Evolutionary conservation across 2,329 filamentous ascomycete species (phyloP), one percentile per base, ranked within the genome.

Genomic region (Dendryphion nanum): DNA sequence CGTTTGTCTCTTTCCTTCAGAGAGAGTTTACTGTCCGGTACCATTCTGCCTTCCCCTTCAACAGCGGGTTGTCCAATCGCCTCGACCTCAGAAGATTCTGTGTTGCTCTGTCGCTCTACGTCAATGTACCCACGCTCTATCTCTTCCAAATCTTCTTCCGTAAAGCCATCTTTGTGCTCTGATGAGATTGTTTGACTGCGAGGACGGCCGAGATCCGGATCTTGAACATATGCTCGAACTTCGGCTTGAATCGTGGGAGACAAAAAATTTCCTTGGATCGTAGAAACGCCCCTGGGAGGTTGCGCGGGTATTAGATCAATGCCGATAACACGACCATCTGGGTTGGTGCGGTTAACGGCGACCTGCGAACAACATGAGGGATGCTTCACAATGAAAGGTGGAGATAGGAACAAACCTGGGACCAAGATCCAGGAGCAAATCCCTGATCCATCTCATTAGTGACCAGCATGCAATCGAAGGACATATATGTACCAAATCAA

Each of bases 231-330:
- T 4, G 81, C 75, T 61, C 85, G 83, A 26, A 95, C 83, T 63
- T 91, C 79, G 16, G 73, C 76, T 63, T 86, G 86, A n/a, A 96
- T 83, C 2, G 70, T 67, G 0, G 81, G 76, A 5, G 83, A 85
- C 28, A 97, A 73, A 50, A 98, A 97, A 63, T 98, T 87, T 33
- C 94, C 93, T 67, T 98, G 93, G 40, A 98, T 89, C 2, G 89
- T 89, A 18, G 87, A 90, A n/a, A 95, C 89, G 16, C 93, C 93
- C 56, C 79, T 82, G 0, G 93, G 93, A 4, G 94, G 91, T 61
- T 91, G 85, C 0, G 89, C 88, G 4, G 93, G 93, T 48, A 98
- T 89, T 35, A 98, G 78, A 63, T 98, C 93, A 55, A 98, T 91
- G 8, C 93, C 94, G 18, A 98, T 73, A 10, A 98, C 83, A 30